phyloP scores from a whole-genome alignment of 306 rosid species.

The Echinosophora koreensis region DNA sequence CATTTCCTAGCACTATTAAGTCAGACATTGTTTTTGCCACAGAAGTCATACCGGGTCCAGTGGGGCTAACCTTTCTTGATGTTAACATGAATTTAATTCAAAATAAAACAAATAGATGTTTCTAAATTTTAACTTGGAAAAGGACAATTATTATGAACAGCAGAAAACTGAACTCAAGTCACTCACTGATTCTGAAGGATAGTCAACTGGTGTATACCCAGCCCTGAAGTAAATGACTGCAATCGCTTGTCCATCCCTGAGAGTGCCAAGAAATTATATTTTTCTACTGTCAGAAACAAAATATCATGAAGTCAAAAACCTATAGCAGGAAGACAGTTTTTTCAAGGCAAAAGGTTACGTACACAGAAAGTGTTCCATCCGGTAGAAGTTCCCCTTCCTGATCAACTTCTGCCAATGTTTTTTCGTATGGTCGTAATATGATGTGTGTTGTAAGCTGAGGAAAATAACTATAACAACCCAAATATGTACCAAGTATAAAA shows the following conservation, averaged over 20 bases:
- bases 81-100: constrained; percentile 21
- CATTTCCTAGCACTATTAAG: constrained; percentile 14
- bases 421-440: constrained; percentile 68
- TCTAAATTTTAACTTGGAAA: constrained; percentile 10
- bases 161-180: constrained; percentile 35
- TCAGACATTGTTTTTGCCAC: background rate
- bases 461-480: constrained; percentile 32
- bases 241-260: constrained; percentile 76
- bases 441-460: constrained; percentile 76
- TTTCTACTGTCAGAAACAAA: constrained; percentile 43
- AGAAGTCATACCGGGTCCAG: constrained; percentile 2
- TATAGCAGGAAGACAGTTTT: constrained; percentile 26
- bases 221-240: constrained; percentile 86
- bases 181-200: constrained; percentile 93
- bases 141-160: constrained; percentile 27
- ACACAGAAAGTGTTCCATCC: constrained; percentile 90
- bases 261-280: constrained; percentile 41
- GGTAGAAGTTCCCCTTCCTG: constrained; percentile 72
- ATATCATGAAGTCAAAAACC: constrained; percentile 31
- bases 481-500: constrained; percentile 19
- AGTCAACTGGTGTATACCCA: constrained; percentile 86
- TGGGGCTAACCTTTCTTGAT: constrained; percentile 23
- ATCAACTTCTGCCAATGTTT: constrained; percentile 84
- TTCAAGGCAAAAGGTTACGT: constrained; percentile 52
- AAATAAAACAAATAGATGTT: constrained; percentile 34